phyloP scores from a whole-genome alignment of 768 basidiomycete species.

The Crassisporium funariophilum region DNA sequence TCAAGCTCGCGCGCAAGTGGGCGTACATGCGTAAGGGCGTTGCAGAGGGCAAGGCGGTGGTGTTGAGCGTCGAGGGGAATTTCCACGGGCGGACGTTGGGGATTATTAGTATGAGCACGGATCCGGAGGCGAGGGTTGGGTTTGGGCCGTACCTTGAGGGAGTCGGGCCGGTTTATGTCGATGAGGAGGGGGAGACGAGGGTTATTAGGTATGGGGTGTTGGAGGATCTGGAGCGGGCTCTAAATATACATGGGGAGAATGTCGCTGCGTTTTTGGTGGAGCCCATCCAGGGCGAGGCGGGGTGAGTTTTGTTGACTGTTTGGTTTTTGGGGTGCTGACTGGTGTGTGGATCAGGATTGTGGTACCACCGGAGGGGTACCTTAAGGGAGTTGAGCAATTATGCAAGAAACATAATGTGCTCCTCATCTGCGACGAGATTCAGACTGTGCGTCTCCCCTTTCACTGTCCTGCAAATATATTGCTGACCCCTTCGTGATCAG shows the following conservation, averaged over 20 bases:
- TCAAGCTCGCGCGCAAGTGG: slow-evolving; percentile 98
- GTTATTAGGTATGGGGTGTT: slow-evolving; percentile 84
- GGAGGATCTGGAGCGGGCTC: slow-evolving; percentile 78
- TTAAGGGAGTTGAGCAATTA: slow-evolving; percentile 71
- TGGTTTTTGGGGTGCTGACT: slow-evolving; percentile 1
- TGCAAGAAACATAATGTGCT: slow-evolving; percentile 94
- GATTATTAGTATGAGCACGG: slow-evolving; percentile 93
- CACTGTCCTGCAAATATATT: slow-evolving; percentile 1
- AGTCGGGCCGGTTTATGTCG: slow-evolving; percentile 78
- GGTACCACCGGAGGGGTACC: slow-evolving; percentile 88
- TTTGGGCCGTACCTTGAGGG: slow-evolving; percentile 91
- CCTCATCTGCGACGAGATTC: slow-evolving; percentile 98
- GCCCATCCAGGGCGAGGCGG: slow-evolving; percentile 99
- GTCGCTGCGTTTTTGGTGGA: slow-evolving; percentile 95
- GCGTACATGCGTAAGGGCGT: slow-evolving; percentile 88
- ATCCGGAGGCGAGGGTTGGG: slow-evolving; percentile 82
- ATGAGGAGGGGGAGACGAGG: slow-evolving; percentile 47
- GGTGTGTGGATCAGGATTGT: slow-evolving; percentile 65
- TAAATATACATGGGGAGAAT: slow-evolving; percentile 78
- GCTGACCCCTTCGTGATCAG: slow-evolving; percentile 33
- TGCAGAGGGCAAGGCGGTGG: slow-evolving; percentile 77
- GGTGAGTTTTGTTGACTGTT: slow-evolving; percentile 52
- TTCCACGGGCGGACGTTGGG: slow-evolving; percentile 95
- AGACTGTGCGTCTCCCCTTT: slow-evolving; percentile 63
- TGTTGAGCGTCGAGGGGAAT: slow-evolving; percentile 86